Conservation (phyloP, 2,329 filamentous ascomycete species). For the Exophiala alcalophila region DNA sequence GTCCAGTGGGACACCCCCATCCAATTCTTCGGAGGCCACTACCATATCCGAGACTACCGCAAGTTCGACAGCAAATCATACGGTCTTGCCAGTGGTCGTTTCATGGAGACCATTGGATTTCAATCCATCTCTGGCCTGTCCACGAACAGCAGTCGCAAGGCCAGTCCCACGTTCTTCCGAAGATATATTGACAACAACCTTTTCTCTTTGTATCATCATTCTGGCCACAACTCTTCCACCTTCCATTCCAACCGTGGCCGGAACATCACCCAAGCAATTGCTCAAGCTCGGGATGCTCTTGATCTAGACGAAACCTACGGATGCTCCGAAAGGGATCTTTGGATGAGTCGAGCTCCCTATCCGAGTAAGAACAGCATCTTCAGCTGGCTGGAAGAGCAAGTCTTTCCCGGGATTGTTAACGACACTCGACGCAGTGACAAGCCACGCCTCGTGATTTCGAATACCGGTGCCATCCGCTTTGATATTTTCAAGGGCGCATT, state of each 20-base stretch:
- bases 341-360: slow-evolving; percentile 77
- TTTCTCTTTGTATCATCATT: slow-evolving; percentile 78
- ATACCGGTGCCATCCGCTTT: slow-evolving; percentile 89
- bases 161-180: slow-evolving; percentile 62
- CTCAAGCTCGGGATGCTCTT: slow-evolving; percentile 65
- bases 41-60: slow-evolving; percentile 80
- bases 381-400: slow-evolving; percentile 70
- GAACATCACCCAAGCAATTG: slow-evolving; percentile 68
- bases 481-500: slow-evolving; percentile 93
- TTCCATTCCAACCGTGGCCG: slow-evolving; percentile 75
- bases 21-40: slow-evolving; percentile 87
- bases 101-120: slow-evolving; percentile 94
- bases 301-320: slow-evolving; percentile 71
- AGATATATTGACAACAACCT: slow-evolving; percentile 95
- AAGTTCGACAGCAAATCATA: slow-evolving; percentile 75
- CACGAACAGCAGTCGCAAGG: slow-evolving; percentile 37
- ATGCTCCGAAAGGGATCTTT: slow-evolving; percentile 77
- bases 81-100: slow-evolving; percentile 81
- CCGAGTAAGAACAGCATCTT: slow-evolving; percentile 73
- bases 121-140: slow-evolving; percentile 73
- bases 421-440: slow-evolving; percentile 58
- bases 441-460: slow-evolving; percentile 71
- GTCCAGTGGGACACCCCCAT: slow-evolving; percentile 79
- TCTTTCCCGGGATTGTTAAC: slow-evolving; percentile 66
- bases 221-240: slow-evolving; percentile 64